Evolutionary conservation across 2,329 filamentous ascomycete genomes (phyloP), one percentile per base, ranked within the genome.

Genomic region (Cryphonectria naterciae): DNA sequence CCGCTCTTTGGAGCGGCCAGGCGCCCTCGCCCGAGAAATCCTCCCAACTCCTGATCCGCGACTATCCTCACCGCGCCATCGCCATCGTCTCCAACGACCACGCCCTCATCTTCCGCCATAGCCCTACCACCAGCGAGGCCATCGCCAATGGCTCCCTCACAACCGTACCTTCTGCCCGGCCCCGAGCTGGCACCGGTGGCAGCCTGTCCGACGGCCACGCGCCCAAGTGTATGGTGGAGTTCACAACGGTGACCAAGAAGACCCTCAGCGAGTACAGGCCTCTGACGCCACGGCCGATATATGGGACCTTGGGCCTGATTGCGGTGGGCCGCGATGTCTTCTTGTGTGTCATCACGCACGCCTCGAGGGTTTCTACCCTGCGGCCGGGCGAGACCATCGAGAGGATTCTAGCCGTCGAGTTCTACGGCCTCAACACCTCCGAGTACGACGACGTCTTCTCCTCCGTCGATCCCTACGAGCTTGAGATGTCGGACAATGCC

Each of bases 371-470:
- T 7, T 95, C 95, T 22, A 94, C 89, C 1, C 87, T 98, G 64
- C 87, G 94, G 64, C 94, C 94, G 0, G 93, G 93, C 63, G 95
- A 98, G 84, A 95, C 92, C 4, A 91, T 98, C 35, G 93, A 96
- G 82, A 91, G 91, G 80, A 98, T 98, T 76, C 87, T 91, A 72
- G 90, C 88, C 28, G 95, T 98, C 71, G 93, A 96, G 74, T 98
- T 98, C 80, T 93, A 97, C 83, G 98, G 96, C 78, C 83, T 99
- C 72, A 98, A 93, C 80, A 92, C 91, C 76, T 86, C 91, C 56
- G 90, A 94, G 75, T 98, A 97, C 81, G 96, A 98, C 80, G 88
- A 94, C 80, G 87, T 95, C 43, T 84, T 89, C 39, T 84, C 85
- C 13, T 49, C 71, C 41, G 77, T 87, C 19, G 89, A 90, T 73